Evolutionary conservation across 2,329 filamentous ascomycete species (phyloP), one percentile per base, ranked within the genome.

Genomic region (Pleoardoris graminearum): DNA sequence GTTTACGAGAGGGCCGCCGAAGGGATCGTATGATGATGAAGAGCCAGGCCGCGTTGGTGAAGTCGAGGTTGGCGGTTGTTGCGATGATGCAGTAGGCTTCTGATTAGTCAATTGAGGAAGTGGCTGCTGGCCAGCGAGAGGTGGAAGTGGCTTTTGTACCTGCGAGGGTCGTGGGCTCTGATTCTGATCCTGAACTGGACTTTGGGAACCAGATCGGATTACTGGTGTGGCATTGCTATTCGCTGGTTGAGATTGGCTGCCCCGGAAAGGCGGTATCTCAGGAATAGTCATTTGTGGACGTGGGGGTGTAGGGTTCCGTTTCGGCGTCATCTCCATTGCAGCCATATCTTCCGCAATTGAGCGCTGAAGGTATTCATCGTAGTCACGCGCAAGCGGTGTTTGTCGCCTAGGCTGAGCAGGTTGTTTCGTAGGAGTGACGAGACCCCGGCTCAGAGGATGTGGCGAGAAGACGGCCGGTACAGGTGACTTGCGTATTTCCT

Each of bases 291-390:
- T 69, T 22, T 60, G 57, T 6, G 68, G 67, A 38, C 69, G 62
- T 23, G 73, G 73, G 25, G 67, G 70, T 14, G 65, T 72, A 14
- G 57, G 57, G 33, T 65, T 61, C 23, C 62, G 67, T 41, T 68
- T 65, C 16, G 62, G 65, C 38, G 63, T 63, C 11, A 66, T 55
- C 6, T 76, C 76, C 67, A 78, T 70, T 45, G 74, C 73, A 21
- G 70, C 73, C 48, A 71, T 65, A 47, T 72, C 69, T 7, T 60
- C 60, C 10, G 76, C 76, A 39, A 80, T 79, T 7, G 73, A 75
- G 41, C 77, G 75, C 59, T 80, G 78, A n/a, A 80, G 61, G 50
- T 76, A 79, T 30, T 79, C 77, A 49, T 80, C 77, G 46, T 69
- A 72, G 11, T 72, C 70, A 30, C 68, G 65, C 23, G 65, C 62